These are phyloP conservation scores for Asterophora lycoperdoides DNA, from an alignment of 768 basidiomycete genomes.

Conservation along the genomic window DNA sequence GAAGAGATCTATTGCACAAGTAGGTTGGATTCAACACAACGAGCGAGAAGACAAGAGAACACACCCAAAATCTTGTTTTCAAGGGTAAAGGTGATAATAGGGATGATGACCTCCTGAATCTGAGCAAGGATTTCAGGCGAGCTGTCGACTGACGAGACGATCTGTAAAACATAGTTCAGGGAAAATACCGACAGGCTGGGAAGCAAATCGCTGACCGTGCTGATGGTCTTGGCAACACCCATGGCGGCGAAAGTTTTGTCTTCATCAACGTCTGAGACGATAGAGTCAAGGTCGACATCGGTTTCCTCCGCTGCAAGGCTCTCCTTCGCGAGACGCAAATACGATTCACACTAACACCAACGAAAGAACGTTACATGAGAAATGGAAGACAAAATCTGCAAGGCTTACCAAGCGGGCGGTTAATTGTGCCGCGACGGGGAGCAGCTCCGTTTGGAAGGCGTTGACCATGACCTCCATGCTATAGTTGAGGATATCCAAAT, in stretches of 20 bases:
- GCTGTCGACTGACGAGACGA: constrained; percentile 70
- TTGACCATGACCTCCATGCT: constrained; percentile 88
- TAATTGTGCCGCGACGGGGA: constrained; percentile 81
- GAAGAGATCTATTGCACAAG: constrained; percentile 57
- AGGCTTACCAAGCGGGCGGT: constrained; percentile 66
- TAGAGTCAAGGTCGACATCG: constrained; percentile 53
- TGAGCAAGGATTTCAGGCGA: constrained; percentile 72
- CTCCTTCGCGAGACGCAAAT: constrained; percentile 73
- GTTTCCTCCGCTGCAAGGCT: constrained; percentile 51
- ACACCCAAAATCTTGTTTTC: constrained; percentile 73
- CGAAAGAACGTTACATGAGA: neutral
- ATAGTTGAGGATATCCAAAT: constrained; percentile 77
- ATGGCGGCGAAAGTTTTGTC: constrained; percentile 87
- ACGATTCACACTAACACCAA: constrained; percentile 66
- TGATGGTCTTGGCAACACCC: constrained; percentile 83
- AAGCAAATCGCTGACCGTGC: constrained; percentile 47
- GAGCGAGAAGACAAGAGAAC: constrained; percentile 16
- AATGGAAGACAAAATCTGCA: neutral
- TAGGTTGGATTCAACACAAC: constrained; percentile 1
- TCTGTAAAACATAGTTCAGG: constrained; percentile 34
- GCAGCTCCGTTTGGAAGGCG: constrained; percentile 75
- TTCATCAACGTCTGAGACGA: constrained; percentile 59
- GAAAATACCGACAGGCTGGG: neutral
- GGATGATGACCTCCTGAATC: constrained; percentile 78
- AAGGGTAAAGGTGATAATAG: constrained; percentile 71